Conservation (phyloP, 805 yeast species). For the Kockiozyma suomiensis region DNA sequence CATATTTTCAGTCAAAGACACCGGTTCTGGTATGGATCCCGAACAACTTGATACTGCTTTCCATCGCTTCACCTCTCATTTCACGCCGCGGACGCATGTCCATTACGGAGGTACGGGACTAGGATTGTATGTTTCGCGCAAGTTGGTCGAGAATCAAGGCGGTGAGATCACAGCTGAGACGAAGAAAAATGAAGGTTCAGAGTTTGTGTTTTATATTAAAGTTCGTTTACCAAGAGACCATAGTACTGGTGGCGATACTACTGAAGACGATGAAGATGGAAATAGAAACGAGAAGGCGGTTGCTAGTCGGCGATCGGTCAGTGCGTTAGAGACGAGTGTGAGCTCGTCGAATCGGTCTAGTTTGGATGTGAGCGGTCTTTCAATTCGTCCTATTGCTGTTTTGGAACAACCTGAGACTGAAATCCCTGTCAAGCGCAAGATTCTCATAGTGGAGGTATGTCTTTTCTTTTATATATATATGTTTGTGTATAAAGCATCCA, state of each 20-base stretch:
- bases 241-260: neutral
- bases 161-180: constrained; percentile 80
- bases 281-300: neutral
- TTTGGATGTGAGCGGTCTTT: neutral
- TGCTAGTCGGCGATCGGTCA: too few relatives aligned
- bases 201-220: constrained; percentile 75
- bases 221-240: neutral
- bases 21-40: constrained; percentile 92
- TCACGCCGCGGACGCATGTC: constrained; percentile 77
- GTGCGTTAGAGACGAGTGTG: neutral
- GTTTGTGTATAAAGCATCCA: too few relatives aligned
- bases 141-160: constrained; percentile 86
- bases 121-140: constrained; percentile 86
- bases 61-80: constrained; percentile 97
- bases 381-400: neutral
- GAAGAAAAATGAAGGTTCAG: constrained; percentile 77
- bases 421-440: constrained; percentile 40
- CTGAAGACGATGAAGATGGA: neutral
- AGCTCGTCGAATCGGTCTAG: neutral
- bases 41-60: constrained; percentile 81
- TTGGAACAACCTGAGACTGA: neutral
- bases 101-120: constrained; percentile 96
- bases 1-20: constrained; percentile 74
- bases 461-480: too few relatives aligned
- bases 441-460: constrained; percentile 72